These are phyloP conservation scores for Venturia oleaginea DNA, from an alignment of 2,329 filamentous ascomycete genomes.

Conservation along the genomic window DNA sequence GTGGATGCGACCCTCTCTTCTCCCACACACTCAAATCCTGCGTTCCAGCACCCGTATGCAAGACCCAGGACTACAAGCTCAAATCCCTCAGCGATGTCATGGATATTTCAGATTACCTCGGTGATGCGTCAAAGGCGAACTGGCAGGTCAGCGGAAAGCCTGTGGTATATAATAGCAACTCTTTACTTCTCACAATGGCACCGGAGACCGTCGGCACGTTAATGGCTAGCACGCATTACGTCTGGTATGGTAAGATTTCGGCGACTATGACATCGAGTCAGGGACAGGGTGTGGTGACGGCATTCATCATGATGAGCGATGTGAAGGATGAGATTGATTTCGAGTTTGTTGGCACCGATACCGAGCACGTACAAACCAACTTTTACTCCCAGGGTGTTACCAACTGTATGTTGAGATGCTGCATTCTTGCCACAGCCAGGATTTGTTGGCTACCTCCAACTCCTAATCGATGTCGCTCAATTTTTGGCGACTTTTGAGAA, in stretches of 20 bases:
- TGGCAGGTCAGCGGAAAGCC: constrained; percentile 84
- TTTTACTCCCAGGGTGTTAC: constrained; percentile 94
- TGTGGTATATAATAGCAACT: constrained; percentile 54
- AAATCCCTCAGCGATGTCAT: constrained; percentile 59
- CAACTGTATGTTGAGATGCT: constrained; percentile 56
- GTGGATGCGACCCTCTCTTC: constrained; percentile 82
- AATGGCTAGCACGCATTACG: constrained; percentile 72
- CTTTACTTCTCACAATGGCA: constrained; percentile 78
- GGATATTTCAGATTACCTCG: constrained; percentile 73
- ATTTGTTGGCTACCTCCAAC: no score
- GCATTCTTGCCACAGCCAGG: not conserved
- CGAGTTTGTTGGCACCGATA: constrained; percentile 80
- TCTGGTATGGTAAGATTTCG: constrained; percentile 95
- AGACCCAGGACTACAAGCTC: constrained; percentile 66
- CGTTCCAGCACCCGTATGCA: constrained; percentile 72
- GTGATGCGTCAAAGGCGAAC: constrained; percentile 68
- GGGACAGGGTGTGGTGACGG: constrained; percentile 85
- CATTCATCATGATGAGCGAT: constrained; percentile 91
- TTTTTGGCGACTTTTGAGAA: no score
- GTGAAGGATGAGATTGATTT: constrained; percentile 98
- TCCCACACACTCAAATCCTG: constrained; percentile 80
- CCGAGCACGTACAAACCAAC: constrained; percentile 77
- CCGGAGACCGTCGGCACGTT: constrained; percentile 78
- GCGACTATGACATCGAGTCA: constrained; percentile 76
- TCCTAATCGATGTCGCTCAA: no score